Percentiles rank a stretch among this genome's conserved stretches.
phyloP scores from a whole-genome alignment of 805 yeast species.

The Ogataea paradorogensis region DNA sequence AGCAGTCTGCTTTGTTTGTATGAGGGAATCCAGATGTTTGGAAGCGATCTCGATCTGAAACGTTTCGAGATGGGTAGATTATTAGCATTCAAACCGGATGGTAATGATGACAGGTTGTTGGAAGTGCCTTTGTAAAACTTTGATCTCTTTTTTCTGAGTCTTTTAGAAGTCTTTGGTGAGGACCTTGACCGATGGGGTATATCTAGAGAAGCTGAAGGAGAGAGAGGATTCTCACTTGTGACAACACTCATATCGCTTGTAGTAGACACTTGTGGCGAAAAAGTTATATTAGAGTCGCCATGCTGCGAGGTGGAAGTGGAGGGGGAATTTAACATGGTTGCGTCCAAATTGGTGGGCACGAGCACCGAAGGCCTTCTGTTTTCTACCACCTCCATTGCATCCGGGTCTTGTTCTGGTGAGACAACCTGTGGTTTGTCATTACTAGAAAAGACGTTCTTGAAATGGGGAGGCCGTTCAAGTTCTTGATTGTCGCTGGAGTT shows the following conservation, averaged over 20 bases:
- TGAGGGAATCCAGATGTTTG: conserved; percentile 33
- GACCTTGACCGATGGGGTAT: conserved; percentile 14
- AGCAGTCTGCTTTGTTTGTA: conserved; percentile 19
- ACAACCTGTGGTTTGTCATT: conserved; percentile 15
- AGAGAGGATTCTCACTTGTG: conserved; percentile 2
- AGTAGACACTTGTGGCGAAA: conserved; percentile 12
- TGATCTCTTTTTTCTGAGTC: conserved; percentile 16
- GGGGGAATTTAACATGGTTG: conserved; percentile 18
- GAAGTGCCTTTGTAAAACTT: conserved; percentile 16
- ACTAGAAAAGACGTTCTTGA: conserved; percentile 34
- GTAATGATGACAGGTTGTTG: conserved; percentile 5
- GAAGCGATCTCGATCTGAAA: conserved; percentile 35
- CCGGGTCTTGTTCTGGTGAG: conserved; percentile 11
- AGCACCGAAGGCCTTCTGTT: conserved; percentile 30
- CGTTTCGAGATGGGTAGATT: conserved; percentile 24
- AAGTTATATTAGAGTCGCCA: conserved; percentile 13
- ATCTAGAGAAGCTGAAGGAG: conserved; percentile 8
- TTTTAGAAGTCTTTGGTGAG: conserved; percentile 13
- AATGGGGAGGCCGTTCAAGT: conserved; percentile 27
- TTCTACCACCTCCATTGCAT: conserved; percentile 26
- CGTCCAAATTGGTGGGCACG: conserved; percentile 23
- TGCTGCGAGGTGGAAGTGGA: conserved; percentile 11
- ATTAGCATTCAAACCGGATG: conserved; percentile 7
- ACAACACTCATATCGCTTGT: conserved; percentile 6
- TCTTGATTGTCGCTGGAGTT: conserved; percentile 40